A percentile compares a stretch with the other conserved stretches of the same genome.
These are phyloP conservation scores for Metschnikowia koreensis DNA, from an alignment of 805 yeast genomes.

Conservation along the genomic window DNA sequence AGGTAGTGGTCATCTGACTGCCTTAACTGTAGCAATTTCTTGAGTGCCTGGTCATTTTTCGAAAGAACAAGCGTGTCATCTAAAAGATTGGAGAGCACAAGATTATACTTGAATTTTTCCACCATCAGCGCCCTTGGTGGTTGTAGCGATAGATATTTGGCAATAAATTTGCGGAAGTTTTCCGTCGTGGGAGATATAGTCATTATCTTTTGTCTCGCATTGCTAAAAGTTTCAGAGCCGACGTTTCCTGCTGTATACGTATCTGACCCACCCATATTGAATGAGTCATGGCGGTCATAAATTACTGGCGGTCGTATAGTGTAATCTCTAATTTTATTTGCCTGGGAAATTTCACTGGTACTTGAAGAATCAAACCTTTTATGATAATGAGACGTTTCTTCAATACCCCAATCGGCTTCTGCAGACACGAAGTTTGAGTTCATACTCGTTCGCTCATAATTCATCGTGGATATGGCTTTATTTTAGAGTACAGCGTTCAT, in stretches of 20 bases:
- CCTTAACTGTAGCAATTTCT: slow-evolving; percentile 13
- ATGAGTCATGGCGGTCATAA: slow-evolving; percentile 4
- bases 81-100: slow-evolving; percentile 36
- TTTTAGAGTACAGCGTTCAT: neutral
- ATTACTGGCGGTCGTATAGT: neutral
- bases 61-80: slow-evolving; percentile 44
- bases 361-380: slow-evolving; percentile 16
- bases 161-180: slow-evolving; percentile 23
- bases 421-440: slow-evolving; percentile 16
- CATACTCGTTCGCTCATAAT: slow-evolving; percentile 8
- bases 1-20: slow-evolving; percentile 1
- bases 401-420: slow-evolving; percentile 26
- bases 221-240: neutral
- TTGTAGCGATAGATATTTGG: slow-evolving; percentile 24
- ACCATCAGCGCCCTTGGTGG: slow-evolving; percentile 24
- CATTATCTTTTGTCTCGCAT: neutral
- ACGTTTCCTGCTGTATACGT: neutral
- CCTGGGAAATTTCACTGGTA: slow-evolving; percentile 22
- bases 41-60: slow-evolving; percentile 38
- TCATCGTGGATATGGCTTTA: slow-evolving; percentile 1
- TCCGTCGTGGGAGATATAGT: slow-evolving; percentile 11
- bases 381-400: slow-evolving; percentile 13
- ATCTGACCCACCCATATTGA: slow-evolving; percentile 8
- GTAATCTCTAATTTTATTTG: slow-evolving; percentile 7
- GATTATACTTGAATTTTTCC: slow-evolving; percentile 42